Conservation (phyloP, 805 yeast species). For the Cyberlindnera veronae region DNA sequence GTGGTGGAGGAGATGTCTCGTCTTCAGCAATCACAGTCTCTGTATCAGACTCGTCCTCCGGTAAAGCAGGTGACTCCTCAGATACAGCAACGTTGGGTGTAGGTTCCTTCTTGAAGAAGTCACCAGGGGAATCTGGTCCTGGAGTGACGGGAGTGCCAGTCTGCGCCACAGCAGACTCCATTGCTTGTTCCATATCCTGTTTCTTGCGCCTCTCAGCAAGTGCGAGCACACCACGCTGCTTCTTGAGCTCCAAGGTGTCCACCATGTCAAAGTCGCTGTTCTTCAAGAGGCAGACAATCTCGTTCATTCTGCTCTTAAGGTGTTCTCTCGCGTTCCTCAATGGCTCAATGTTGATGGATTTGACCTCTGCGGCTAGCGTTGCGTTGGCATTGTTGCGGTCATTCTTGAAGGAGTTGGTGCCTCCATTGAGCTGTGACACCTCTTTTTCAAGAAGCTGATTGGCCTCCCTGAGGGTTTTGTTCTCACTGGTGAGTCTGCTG, state of each 20-base stretch:
- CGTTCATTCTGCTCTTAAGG: constrained; percentile 27
- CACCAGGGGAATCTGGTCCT: constrained; percentile 8
- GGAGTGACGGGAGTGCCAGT: constrained; percentile 6
- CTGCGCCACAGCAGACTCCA: background rate
- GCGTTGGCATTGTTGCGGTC: background rate
- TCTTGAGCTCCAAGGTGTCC: constrained; percentile 11
- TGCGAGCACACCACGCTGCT: constrained; percentile 11
- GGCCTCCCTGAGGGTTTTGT: constrained; percentile 32
- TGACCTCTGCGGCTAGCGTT: background rate
- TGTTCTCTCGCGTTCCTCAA: constrained; percentile 26
- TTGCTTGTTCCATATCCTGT: constrained; percentile 1
- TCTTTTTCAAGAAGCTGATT: constrained; percentile 8
- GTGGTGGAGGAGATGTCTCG: background rate
- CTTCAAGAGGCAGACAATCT: constrained; percentile 28
- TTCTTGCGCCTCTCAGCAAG: constrained; percentile 3
- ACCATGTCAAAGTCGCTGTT: constrained; percentile 8
- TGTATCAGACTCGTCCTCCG: constrained; percentile 8
- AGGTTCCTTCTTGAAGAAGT: constrained; percentile 1
- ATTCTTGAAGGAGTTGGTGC: background rate
- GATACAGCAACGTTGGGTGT: background rate
- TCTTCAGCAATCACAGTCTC: constrained; percentile 12
- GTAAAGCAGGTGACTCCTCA: background rate
- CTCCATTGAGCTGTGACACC: background rate
- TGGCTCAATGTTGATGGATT: constrained; percentile 11
- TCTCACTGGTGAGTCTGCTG: constrained; percentile 51